phyloP scores from a whole-genome alignment of 345 rosid genomes.

The Bruguiera gymnorhiza region DNA sequence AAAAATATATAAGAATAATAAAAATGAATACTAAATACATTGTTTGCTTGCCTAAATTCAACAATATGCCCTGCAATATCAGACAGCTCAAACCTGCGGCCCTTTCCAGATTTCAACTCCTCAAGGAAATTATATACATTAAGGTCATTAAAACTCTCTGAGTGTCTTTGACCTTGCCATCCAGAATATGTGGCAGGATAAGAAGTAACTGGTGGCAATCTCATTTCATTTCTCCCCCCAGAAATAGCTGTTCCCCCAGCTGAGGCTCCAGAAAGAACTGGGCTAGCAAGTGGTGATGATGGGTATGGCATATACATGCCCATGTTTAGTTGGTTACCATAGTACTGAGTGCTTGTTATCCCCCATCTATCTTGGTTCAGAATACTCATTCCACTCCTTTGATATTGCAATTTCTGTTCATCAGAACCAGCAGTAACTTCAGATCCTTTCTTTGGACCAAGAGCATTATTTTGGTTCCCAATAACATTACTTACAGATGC shows the following conservation, averaged over 20 bases:
- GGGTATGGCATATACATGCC: slow-evolving; percentile 63
- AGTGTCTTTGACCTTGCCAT: slow-evolving; percentile 81
- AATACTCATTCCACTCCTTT: slow-evolving; percentile 40
- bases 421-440: slow-evolving; percentile 34
- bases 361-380: slow-evolving; percentile 51
- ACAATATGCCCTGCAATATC: slow-evolving; percentile 82
- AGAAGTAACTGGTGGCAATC: slow-evolving; percentile 54
- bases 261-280: slow-evolving; percentile 69
- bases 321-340: slow-evolving; percentile 55
- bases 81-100: slow-evolving; percentile 76
- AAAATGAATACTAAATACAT: slow-evolving; percentile 14
- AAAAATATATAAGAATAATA: slow-evolving; percentile 5
- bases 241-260: slow-evolving; percentile 49
- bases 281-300: slow-evolving; percentile 61
- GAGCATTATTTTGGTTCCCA: slow-evolving; percentile 44
- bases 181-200: slow-evolving; percentile 58
- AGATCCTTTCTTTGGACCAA: slow-evolving; percentile 37
- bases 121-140: slow-evolving; percentile 79
- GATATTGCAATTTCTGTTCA: slow-evolving; percentile 53
- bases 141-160: slow-evolving; percentile 51
- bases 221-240: slow-evolving; percentile 58
- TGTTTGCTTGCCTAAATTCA: slow-evolving; percentile 72
- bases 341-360: slow-evolving; percentile 39
- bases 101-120: slow-evolving; percentile 79
- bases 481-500: slow-evolving; percentile 31